A percentile compares a stretch with the other conserved stretches of the same genome.
Evolutionary conservation across 2,329 filamentous ascomycete genomes (phyloP).

Genomic region (Mycocentrospora acerina): DNA sequence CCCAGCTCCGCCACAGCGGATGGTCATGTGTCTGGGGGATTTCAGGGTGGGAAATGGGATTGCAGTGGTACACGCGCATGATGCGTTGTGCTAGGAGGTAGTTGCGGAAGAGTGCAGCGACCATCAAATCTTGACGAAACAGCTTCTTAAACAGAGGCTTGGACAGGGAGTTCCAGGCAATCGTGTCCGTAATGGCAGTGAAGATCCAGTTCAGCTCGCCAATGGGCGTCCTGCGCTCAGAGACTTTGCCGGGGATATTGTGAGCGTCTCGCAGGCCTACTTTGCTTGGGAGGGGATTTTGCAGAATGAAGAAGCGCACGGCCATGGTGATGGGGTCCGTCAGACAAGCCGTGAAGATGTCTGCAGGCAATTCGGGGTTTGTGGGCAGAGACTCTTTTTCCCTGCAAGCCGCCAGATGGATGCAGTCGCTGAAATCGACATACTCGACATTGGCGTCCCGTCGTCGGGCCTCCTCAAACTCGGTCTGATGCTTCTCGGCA

Average conservation of each 20-base stretch:
- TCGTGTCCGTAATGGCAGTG: constrained; percentile 97
- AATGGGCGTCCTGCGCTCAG: constrained; percentile 88
- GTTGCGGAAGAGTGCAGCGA: constrained; percentile 95
- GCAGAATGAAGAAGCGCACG: constrained; percentile 90
- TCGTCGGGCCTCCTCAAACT: constrained; percentile 74
- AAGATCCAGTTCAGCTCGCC: constrained; percentile 99
- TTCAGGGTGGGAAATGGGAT: constrained; percentile 86
- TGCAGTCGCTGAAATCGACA: constrained; percentile 75
- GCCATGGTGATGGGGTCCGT: constrained; percentile 98
- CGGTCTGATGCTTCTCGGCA: constrained; percentile 89
- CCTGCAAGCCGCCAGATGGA: constrained; percentile 89
- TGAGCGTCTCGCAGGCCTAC: constrained; percentile 80
- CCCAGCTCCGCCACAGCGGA: constrained; percentile 96
- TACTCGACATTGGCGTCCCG: constrained; percentile 69
- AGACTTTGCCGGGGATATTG: constrained; percentile 85
- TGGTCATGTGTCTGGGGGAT: constrained; percentile 96
- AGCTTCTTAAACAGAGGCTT: constrained; percentile 93
- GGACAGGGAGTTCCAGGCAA: constrained; percentile 94
- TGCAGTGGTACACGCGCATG: constrained; percentile 95
- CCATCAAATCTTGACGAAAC: constrained; percentile 96
- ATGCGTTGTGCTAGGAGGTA: constrained; percentile 92
- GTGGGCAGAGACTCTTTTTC: constrained; percentile 92
- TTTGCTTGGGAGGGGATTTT: constrained; percentile 72
- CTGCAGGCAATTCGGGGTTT: constrained; percentile 88
- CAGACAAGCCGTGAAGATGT: constrained; percentile 92